Evolutionary conservation across 805 yeast species (phyloP), one percentile per base, ranked within the genome.

Genomic region (Ogataea wickerhamii): DNA sequence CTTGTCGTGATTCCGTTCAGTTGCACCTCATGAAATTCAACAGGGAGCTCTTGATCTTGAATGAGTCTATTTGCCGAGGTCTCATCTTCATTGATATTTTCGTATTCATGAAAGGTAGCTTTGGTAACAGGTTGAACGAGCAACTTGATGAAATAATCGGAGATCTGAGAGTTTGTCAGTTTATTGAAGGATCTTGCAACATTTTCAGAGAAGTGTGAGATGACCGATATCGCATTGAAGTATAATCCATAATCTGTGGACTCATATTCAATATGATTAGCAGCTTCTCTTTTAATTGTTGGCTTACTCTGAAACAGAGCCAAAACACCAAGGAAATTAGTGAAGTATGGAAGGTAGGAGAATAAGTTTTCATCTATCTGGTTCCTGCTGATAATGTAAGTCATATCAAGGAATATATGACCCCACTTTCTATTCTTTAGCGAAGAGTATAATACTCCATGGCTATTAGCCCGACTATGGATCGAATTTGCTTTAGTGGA

Each of bases 191-290:
- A 59, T 41, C 68, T 74, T 0, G 80, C 73, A 10, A 78, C 63
- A 41, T 66, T 65, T 41, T 78, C 83, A 0, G 75, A 71, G 47
- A 78, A 72, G 42, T 82, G 82, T 7, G 82, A 71, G 0, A 86
- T 70, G 3, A 80, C 84, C 37, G 85, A 80, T 41, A 80, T 60
- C 1, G 82, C 77, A 44, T 82, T 82, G 56, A 82, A 82, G 51
- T 72, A 82, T 2, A 78, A 73, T 1, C 82, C 74, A 69, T 89
- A 93, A 36, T 86, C 91, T 22, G 85, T 86, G 31, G 80, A 80
- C 55, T 91, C 98, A 56, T 84, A 93, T 55, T 89, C 96, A 7
- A 91, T 88, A 58, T 91, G 98, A 42, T 77, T 81, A 5, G 73
- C 68, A 4, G 78, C 76, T 53, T 87, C 96, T 42, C 98, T 70